Evolutionary conservation across 129 eudicot genomes (phyloP), one percentile per base, ranked within the genome.

Genomic region (Tagetes patula): DNA sequence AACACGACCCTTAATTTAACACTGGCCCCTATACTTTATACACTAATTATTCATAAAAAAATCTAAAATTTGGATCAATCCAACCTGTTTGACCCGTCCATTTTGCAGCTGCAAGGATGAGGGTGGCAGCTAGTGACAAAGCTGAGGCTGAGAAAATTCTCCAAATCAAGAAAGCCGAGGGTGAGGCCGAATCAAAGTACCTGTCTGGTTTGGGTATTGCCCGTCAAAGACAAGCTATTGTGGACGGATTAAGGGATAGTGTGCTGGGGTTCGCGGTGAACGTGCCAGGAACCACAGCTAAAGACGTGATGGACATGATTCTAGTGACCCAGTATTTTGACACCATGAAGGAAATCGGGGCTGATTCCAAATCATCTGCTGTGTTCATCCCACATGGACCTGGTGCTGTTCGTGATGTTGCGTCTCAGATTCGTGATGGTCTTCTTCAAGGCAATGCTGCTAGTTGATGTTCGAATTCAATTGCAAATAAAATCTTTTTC

Each of bases 261-360:
- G 91, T 88, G 56, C 70, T 85, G 54, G 95, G 86, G 27, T 88
- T 85, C 72, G 79, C 91, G 0, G 85, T 78, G 62, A 85, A 83
- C 45, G 96, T 88, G 10, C 90, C 88, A 12, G 91, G 96, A 49
- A 85, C 91, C 37, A 72, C 87, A 8, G 81, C 91, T 6, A 88
- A 88, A 69, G 89, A 88, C 42, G 87, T 85, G 27, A 81, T 88
- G 96, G 95, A 88, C 76, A 84, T 88, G 96, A 86, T 88, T 36
- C 75, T 88, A 31, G 87, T 88, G 50, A 88, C 89, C 13, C 89
- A 85, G 56, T 88, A 88, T 71, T 86, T 88, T 54, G 96, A 88
- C 66, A 88, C 91, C 42, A 85, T 86, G 96, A 88, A 88, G 81
- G 96, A 88, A 41, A 88, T 88, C 3, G 91, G 91, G 13, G 88